Evolutionary conservation across 129 eudicot species (phyloP).

Genomic region (Flaveria bidentis): DNA sequence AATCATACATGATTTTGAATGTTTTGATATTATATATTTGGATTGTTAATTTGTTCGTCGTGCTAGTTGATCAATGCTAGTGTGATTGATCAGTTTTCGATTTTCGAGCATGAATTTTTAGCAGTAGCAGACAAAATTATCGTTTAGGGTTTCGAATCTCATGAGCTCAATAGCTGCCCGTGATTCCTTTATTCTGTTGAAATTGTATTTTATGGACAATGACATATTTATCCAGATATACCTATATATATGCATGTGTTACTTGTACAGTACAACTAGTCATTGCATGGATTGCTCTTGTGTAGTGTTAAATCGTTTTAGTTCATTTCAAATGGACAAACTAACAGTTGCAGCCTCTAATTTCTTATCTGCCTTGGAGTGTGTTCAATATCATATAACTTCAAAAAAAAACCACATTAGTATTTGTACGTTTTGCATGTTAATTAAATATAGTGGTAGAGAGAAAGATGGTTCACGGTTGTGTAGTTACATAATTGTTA

Average conservation of each 20-base stretch:
- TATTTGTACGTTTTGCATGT: no score
- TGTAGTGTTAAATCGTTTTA: no score
- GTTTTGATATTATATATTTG: neutral
- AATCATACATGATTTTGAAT: neutral
- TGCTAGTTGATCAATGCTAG: neutral
- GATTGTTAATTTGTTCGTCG: neutral
- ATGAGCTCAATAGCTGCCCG: slow-evolving; percentile 20
- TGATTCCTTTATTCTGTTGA: slow-evolving; percentile 23
- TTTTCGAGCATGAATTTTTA: neutral
- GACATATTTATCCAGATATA: slow-evolving; percentile 29
- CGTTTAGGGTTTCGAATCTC: neutral
- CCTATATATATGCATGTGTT: neutral
- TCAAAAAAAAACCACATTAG: no score
- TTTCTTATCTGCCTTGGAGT: no score
- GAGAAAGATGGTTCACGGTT: no score
- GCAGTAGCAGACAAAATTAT: slow-evolving; percentile 17
- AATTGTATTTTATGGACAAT: slow-evolving; percentile 5
- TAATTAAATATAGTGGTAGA: no score
- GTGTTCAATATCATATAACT: no score
- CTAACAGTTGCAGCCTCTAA: no score
- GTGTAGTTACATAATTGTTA: no score
- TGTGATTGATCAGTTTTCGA: neutral
- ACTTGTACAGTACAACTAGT: slow-evolving; percentile 7
- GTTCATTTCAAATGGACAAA: no score
- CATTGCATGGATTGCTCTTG: neutral